These are phyloP conservation scores for Alternaria conjuncta DNA, from an alignment of 2,329 filamentous ascomycete species.

Conservation along the genomic window DNA sequence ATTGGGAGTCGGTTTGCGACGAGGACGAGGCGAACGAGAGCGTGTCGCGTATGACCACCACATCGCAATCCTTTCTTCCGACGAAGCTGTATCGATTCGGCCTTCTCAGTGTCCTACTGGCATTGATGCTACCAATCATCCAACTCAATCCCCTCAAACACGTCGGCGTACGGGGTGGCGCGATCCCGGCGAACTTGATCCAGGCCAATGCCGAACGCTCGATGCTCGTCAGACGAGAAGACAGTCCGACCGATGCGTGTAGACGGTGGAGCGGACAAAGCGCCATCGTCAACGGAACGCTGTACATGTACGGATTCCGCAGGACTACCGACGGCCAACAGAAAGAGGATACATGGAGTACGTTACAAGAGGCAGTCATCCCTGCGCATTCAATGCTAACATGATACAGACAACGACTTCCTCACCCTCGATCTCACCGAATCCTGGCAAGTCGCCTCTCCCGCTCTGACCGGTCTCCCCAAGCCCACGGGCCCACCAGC, in stretches of 20 bases:
- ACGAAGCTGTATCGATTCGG: slow-evolving; percentile 38
- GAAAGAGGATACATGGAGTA: slow-evolving; percentile 72
- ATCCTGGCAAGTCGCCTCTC: slow-evolving; percentile 72
- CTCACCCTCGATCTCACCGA: slow-evolving; percentile 73
- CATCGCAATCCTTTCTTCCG: slow-evolving; percentile 12
- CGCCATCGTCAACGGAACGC: slow-evolving; percentile 73
- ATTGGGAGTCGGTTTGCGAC: slow-evolving; percentile 38
- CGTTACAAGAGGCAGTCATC: slow-evolving; percentile 25
- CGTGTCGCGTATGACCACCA: background rate
- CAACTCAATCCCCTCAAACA: slow-evolving; percentile 36
- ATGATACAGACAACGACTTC: slow-evolving; percentile 64
- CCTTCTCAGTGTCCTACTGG: slow-evolving; percentile 37
- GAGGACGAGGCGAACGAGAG: slow-evolving; percentile 28
- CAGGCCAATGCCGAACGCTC: slow-evolving; percentile 20
- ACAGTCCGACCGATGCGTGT: slow-evolving; percentile 44
- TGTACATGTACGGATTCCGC: slow-evolving; percentile 79
- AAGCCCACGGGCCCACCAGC: slow-evolving; percentile 72
- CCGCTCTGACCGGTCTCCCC: slow-evolving; percentile 67
- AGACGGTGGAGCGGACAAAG: slow-evolving; percentile 52
- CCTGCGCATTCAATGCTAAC: slow-evolving; percentile 6
- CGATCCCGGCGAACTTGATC: slow-evolving; percentile 30
- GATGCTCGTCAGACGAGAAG: slow-evolving; percentile 33
- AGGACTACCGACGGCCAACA: slow-evolving; percentile 65
- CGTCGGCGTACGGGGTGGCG: slow-evolving; percentile 34
- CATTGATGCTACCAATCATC: slow-evolving; percentile 42